Conservation (phyloP, 768 basidiomycete species). For the Leccinum subtestaceum region DNA sequence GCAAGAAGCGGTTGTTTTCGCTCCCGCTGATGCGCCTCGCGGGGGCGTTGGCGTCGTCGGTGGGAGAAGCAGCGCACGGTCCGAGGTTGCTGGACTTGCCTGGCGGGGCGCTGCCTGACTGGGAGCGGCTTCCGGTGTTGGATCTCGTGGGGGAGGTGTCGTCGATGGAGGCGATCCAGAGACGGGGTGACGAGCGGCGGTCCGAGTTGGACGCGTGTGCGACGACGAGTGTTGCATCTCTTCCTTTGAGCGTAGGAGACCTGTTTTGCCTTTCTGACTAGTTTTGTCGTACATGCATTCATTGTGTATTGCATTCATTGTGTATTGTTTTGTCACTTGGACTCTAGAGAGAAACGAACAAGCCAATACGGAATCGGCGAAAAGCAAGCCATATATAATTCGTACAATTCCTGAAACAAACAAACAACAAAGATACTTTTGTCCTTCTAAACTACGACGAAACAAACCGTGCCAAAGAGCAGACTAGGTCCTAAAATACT, state of each 20-base stretch:
- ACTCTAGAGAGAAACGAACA: background rate
- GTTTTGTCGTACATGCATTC: background rate
- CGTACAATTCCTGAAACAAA: conserved; percentile 17
- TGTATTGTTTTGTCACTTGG: background rate
- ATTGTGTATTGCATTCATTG: too few relatives aligned
- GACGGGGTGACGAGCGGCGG: conserved; percentile 34
- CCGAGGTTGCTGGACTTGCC: conserved; percentile 58
- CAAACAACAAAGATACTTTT: conserved; percentile 13
- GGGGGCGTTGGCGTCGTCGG: conserved; percentile 8
- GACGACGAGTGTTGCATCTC: conserved; percentile 3
- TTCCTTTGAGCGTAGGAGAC: conserved; percentile 25
- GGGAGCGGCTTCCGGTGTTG: conserved; percentile 59
- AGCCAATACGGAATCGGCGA: too few relatives aligned
- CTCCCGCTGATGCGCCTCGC: conserved; percentile 63
- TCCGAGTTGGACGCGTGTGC: conserved; percentile 35
- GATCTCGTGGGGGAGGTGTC: conserved; percentile 59
- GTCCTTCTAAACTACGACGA: conserved; percentile 13
- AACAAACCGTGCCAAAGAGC: conserved; percentile 5
- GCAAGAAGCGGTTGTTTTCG: conserved; percentile 62
- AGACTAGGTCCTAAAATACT: conserved; percentile 6
- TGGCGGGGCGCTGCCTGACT: conserved; percentile 46
- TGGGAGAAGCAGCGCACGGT: conserved; percentile 11
- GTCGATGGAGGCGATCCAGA: conserved; percentile 35
- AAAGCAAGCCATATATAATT: conserved; percentile 15
- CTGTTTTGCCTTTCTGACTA: conserved; percentile 4